phyloP scores from a whole-genome alignment of 805 yeast genomes.

The Ogataea nakhonphanomensis region DNA sequence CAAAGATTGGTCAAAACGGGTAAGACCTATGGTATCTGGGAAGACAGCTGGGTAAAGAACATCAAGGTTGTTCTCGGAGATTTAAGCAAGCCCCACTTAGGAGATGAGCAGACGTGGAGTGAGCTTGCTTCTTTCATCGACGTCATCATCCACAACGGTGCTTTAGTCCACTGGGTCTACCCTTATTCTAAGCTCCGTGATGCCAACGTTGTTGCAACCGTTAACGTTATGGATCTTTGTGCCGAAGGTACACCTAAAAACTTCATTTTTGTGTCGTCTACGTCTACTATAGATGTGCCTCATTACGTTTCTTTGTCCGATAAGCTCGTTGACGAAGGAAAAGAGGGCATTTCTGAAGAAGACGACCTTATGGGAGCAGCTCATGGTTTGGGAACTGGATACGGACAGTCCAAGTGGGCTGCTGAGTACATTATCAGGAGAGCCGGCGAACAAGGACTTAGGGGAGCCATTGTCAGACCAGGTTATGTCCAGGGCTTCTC shows the following conservation, averaged over 20 bases:
- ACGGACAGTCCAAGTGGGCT: conserved; percentile 98
- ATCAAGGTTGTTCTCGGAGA: conserved; percentile 82
- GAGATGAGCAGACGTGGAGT: conserved; percentile 56
- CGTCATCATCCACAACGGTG: conserved; percentile 92
- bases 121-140: conserved; percentile 60
- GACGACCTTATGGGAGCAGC: conserved; percentile 84
- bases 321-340: conserved; percentile 57
- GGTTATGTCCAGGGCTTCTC: conserved; percentile 93
- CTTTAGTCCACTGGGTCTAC: conserved; percentile 97
- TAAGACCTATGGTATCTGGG: conserved; percentile 78
- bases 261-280: conserved; percentile 91
- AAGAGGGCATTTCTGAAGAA: conserved; percentile 70
- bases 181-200: conserved; percentile 89
- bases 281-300: conserved; percentile 86
- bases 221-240: conserved; percentile 78
- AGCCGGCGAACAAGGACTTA: conserved; percentile 85
- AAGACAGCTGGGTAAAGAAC: conserved; percentile 50
- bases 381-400: conserved; percentile 81
- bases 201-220: conserved; percentile 86
- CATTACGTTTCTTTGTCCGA: conserved; percentile 79
- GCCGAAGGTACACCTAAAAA: conserved; percentile 77
- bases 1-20: conserved; percentile 76
- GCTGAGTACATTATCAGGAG: conserved; percentile 84
- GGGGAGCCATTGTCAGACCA: conserved; percentile 89
- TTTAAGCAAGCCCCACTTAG: conserved; percentile 69